Evolutionary conservation across 2,329 filamentous ascomycete species (phyloP).

Genomic region (Exserohilum rostratum): DNA sequence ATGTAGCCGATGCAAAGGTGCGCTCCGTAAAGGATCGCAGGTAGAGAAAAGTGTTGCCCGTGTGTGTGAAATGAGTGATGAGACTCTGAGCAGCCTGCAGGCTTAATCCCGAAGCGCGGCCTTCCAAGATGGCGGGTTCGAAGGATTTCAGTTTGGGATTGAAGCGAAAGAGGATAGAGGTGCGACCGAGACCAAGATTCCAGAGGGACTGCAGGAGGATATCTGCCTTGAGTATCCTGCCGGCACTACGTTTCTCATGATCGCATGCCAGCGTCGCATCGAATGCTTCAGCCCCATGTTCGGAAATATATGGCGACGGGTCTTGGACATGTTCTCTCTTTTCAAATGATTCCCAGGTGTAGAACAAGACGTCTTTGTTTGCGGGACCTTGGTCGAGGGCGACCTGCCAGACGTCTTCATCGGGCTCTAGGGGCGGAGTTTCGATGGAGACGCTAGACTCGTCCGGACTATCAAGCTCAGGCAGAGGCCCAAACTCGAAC

Average conservation of each 20-base stretch:
- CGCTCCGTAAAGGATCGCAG: conserved; percentile 47
- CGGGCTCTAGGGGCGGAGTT: conserved; percentile 31
- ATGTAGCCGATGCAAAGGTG: conserved; percentile 42
- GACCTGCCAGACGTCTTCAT: conserved; percentile 50
- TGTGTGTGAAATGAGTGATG: conserved; percentile 51
- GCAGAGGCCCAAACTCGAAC: conserved; percentile 49
- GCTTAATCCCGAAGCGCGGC: conserved; percentile 59
- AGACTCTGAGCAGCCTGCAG: conserved; percentile 59
- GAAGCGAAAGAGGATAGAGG: conserved; percentile 73
- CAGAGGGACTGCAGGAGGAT: conserved; percentile 61
- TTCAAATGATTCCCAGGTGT: conserved; percentile 74
- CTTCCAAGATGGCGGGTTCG: conserved; percentile 50
- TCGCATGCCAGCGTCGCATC: conserved; percentile 62
- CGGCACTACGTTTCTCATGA: conserved; percentile 50
- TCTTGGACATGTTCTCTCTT: conserved; percentile 49
- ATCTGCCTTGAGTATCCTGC: conserved; percentile 47
- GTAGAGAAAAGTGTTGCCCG: conserved; percentile 45
- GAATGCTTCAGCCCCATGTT: conserved; percentile 69
- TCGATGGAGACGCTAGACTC: conserved; percentile 38
- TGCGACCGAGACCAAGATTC: conserved; percentile 71
- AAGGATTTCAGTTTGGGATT: conserved; percentile 62
- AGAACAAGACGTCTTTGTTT: conserved; percentile 51
- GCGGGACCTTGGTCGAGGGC: conserved; percentile 41
- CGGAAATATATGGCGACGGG: conserved; percentile 66
- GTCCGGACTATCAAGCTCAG: conserved; percentile 43